Conservation (phyloP, 2,329 filamentous ascomycete genomes). For the Colletotrichum musae region DNA sequence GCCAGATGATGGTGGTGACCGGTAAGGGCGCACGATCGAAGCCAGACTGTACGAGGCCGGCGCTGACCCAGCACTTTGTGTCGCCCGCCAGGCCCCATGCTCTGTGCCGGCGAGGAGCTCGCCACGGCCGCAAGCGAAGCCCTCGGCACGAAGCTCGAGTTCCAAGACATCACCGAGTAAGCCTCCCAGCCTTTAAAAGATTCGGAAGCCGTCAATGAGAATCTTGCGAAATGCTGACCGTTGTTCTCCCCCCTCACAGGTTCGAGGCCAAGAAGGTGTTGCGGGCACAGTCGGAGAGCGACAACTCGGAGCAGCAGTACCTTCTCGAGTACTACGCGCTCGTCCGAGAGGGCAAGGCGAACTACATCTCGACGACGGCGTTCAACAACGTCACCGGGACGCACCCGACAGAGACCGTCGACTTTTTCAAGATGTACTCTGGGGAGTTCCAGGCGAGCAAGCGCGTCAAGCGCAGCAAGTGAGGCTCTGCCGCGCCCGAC, state of each 20-base stretch:
- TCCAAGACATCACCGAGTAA: conserved; percentile 62
- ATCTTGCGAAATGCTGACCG: too few species aligned
- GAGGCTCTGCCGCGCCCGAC: too few species aligned
- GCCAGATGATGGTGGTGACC: conserved; percentile 67
- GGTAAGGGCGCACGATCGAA: conserved; percentile 46
- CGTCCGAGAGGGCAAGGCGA: conserved; percentile 67
- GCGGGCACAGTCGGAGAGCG: conserved; percentile 49
- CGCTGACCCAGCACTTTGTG: not conserved
- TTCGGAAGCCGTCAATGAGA: too few species aligned
- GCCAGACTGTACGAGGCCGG: too few species aligned
- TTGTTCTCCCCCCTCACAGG: conserved; percentile 2
- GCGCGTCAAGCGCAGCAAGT: conserved; percentile 43
- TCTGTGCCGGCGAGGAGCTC: conserved; percentile 62
- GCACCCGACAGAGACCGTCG: conserved; percentile 60
- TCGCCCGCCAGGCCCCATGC: conserved; percentile 56
- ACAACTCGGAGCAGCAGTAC: conserved; percentile 60
- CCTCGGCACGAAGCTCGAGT: conserved; percentile 59
- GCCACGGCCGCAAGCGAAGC: conserved; percentile 61
- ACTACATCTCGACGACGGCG: conserved; percentile 65
- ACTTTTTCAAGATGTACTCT: conserved; percentile 64
- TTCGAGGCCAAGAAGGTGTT: conserved; percentile 46
- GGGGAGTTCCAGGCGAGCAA: conserved; percentile 56
- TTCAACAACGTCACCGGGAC: conserved; percentile 64
- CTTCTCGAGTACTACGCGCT: conserved; percentile 67
- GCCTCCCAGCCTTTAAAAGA: conserved; percentile 21